Evolutionary conservation across 2,329 filamentous ascomycete genomes (phyloP), one percentile per base, ranked within the genome.

Genomic region (Diaporthe sp.): DNA sequence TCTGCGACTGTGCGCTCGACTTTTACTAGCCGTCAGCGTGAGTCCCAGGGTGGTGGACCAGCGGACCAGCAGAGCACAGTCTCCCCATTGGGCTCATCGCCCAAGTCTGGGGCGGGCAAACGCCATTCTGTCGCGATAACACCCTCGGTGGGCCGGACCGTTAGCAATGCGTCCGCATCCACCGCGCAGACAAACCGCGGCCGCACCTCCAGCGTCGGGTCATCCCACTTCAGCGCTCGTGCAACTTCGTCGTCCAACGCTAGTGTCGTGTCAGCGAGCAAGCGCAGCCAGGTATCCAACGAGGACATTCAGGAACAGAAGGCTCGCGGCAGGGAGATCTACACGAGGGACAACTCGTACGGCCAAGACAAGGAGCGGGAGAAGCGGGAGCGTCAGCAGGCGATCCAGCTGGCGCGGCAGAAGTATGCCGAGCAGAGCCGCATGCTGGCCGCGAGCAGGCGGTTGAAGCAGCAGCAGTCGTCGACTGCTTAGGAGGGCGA

Each of bases 391-490:
- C 86, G 90, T 44, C 90, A 92, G 77, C 81, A 83, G 63, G 84
- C 85, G 50, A 87, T 90, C 19, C 90, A 87, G 78, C 78, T 84
- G 71, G 90, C 90, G 10, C 85, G 91, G 58, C 87, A 91, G 77
- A 85, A 91, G 78, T 91, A 91, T 32, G 90, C 91, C 13, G 90
- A 92, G 81, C 86, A 88, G 78, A 90, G 89, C 71, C 86, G 91
- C 71, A 84, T 86, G 79, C 86, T 88, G 90, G 90, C 90, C 15
- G 89, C 91, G 79, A 91, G 88, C 81, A 88, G 89, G 79, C 84
- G 85, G 50, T 83, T 81, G 25, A 88, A 85, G 79, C 78, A 35
- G 71, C 75, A 71, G 72, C 75, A 71, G 70, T 50, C 30, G 27
- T 59, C 61, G 30, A 72, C 56, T 66, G 58, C 30, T 42, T 70